Evolutionary conservation across 805 yeast genomes (phyloP), one percentile per base, ranked within the genome.

Genomic region (Zygoascus ofunaensis): DNA sequence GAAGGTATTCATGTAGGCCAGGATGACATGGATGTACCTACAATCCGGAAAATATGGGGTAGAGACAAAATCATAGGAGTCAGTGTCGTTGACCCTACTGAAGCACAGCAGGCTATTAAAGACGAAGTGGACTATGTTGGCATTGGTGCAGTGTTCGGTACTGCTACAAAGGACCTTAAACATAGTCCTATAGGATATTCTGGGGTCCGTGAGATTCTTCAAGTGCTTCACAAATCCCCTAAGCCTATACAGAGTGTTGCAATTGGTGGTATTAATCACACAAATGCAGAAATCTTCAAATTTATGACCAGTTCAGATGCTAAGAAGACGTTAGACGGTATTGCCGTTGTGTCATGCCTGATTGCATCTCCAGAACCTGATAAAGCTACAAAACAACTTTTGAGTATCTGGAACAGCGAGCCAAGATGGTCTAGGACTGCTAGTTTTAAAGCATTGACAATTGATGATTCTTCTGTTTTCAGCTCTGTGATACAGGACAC

Each of bases 1-100:
- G 95, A 86, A 50, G 95, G 95, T 30, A 81, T 89, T 5, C 97
- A 87, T 65, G 85, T 87, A 18, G 97, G 97, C 0, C 96, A 87
- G 60, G 87, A 80, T 43, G 97, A 87, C 58, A 84, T 87, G 85
- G 67, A 64, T 37, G 77, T 77, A 1, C 55, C 55, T 1, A 53
- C 71, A 33, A 92, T 77, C 1, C 63, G 96, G 32, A 56, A 66
- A 53, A 24, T 52, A 5, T 61, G 87, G 10, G 95, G 96, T 0
- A 76, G 80, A 0, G 71, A 76, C 45, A 86, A 82, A 63, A 79
- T 87, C 47, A 59, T 87, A 38, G 97, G 97, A 0, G 79, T 89
- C 46, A 79, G 89, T 34, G 82, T 86, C 21, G 73, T 81, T 5
- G 69, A 71, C 26, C 69, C 69, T 0, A 69, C 68, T 3, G 94